A percentile compares a stretch with the other conserved stretches of the same genome.
Conservation (phyloP, 2,329 filamentous ascomycete species). For the Epichloe sylvatica region DNA sequence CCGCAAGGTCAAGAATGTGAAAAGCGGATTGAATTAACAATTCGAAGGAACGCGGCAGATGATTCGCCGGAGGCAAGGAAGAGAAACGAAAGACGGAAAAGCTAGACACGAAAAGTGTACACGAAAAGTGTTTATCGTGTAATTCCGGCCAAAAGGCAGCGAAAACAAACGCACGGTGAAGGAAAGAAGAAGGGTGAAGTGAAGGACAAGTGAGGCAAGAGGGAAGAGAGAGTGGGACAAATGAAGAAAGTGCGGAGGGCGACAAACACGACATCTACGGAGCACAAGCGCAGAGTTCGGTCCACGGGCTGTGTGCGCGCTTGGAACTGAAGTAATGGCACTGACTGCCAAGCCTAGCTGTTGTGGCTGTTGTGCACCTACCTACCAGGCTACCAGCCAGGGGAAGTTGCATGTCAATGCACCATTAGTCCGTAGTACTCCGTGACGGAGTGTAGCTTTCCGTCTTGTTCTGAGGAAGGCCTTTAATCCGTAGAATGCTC, state of each 20-base stretch:
- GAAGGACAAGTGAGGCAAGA: background rate
- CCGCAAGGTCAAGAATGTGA: constrained; percentile 4
- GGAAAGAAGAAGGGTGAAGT: background rate
- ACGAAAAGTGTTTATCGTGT: background rate
- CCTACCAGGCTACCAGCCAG: background rate
- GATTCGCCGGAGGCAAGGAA: background rate
- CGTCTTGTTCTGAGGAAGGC: no score
- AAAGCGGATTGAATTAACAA: background rate
- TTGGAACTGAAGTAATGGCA: no score
- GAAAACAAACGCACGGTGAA: background rate
- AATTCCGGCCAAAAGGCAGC: background rate
- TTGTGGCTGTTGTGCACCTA: no score
- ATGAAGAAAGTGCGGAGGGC: background rate
- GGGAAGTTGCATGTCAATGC: background rate
- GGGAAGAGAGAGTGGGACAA: background rate
- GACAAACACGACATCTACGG: background rate
- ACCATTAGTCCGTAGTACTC: no score
- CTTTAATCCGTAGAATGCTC: no score
- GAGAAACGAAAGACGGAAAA: background rate
- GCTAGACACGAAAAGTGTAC: background rate
- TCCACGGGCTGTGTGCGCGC: no score
- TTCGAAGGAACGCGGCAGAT: background rate
- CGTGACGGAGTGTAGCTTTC: background rate
- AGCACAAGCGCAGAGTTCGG: no score
- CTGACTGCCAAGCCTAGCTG: no score